Base-by-base conservation (phyloP, 805 yeast genomes). In the Starmerella vaccinii region DNA sequence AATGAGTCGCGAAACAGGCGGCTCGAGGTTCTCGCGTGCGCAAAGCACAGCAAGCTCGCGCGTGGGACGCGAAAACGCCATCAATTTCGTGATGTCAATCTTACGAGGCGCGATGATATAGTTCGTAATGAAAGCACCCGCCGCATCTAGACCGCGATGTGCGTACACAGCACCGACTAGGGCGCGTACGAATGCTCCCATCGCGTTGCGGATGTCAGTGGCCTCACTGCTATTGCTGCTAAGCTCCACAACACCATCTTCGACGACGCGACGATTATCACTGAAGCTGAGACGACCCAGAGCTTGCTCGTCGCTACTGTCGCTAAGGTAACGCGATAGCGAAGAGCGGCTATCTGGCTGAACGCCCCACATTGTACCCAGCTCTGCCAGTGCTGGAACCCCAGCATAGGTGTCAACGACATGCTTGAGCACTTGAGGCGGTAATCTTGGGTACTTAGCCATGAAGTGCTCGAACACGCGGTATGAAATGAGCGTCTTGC, bases 341-440 rank as follows among this genome's bases (percentile, higher is more conserved):
- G 80, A 73, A 19, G 85, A 69, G 5, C 79, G 69, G 7, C 69
- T 67, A 63, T 89, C 97, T 16, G 76, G 73, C 67, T 87, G 89
- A 45, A 92, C 80, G 69, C 98, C 98, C 97, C 97, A 92, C 19
- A 64, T 52, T 60, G 73, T 75, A 32, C 88, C 96, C 23, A 88
- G 70, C 46, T 75, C 76, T 33, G 77, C 70, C 51, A 92, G 71
- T 0, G 87, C 75, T 15, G 72, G 75, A 32, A 78, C 76, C 3
- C 90, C 84, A 62, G 84, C 75, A 63, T 80, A 84, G 0, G 92
- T 76, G 58, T 84, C 82, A 8, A 84, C 80, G 0, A 95, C 85
- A 6, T 81, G 78, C 59, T 81, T 78, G 50, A 87, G 75, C 24
- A 89, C 82, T 8, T 79, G 76, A 54, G 82, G 75, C 16, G 99